phyloP scores from a whole-genome alignment of 352 stramenopile species.

The Globisporangium ultimum region DNA sequence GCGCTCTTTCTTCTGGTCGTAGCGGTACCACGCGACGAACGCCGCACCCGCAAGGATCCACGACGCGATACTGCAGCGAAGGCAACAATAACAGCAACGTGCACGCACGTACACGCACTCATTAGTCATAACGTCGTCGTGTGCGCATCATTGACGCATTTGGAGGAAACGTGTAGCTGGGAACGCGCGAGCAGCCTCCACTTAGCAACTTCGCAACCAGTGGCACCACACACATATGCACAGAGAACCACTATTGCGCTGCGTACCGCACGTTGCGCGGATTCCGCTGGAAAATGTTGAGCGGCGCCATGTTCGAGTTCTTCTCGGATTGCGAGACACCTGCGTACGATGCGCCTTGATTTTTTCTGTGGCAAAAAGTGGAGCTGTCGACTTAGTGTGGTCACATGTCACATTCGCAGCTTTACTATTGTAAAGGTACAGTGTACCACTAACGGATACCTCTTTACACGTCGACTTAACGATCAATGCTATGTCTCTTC shows the following conservation, averaged over 20 bases:
- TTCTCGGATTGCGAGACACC: neutral
- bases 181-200: neutral
- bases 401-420: no score
- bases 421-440: no score
- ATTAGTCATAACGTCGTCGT: no score
- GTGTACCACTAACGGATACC: no score
- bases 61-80: constrained; percentile 42
- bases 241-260: neutral
- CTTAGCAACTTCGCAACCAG: neutral
- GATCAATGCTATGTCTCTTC: no score
- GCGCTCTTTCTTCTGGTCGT: constrained; percentile 54
- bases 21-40: constrained; percentile 44
- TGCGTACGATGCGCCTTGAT: no score
- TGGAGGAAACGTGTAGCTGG: neutral
- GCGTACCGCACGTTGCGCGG: constrained; percentile 38
- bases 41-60: constrained; percentile 45
- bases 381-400: no score
- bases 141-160: no score
- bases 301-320: constrained; percentile 10
- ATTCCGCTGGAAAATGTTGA: constrained; percentile 35
- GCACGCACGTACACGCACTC: no score
- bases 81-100: neutral
- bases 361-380: no score
- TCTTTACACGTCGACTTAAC: no score
- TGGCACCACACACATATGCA: neutral